phyloP scores from a whole-genome alignment of 108 stramenopile species.

The Cyclostephanos invisitatus region DNA sequence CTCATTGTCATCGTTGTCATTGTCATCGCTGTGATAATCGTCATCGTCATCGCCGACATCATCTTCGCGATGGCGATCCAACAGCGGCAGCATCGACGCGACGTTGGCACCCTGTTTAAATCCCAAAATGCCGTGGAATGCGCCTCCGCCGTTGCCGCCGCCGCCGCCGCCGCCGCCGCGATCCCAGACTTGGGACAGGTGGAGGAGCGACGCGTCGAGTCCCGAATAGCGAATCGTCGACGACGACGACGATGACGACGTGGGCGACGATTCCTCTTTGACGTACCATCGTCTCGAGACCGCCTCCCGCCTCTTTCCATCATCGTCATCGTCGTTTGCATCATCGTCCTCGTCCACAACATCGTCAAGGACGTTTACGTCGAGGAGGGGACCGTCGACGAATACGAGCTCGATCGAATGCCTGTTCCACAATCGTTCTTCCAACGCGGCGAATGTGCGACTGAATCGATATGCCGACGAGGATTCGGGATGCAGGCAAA shows the following conservation, averaged over 20 bases:
- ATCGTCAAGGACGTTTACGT: conserved; percentile 6
- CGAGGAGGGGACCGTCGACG: conserved; percentile 67
- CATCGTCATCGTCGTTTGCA: conserved; percentile 10
- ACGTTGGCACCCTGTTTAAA: conserved; percentile 78
- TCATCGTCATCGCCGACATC: conserved; percentile 12
- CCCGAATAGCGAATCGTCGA: conserved; percentile 44
- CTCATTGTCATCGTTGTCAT: conserved; percentile 11
- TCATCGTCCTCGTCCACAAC: conserved; percentile 9
- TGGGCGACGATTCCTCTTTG: conserved; percentile 15
- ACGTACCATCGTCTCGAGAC: conserved; percentile 38
- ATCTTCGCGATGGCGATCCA: conserved; percentile 34
- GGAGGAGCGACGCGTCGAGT: conserved; percentile 77
- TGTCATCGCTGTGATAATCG: no score
- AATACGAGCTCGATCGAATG: conserved; percentile 85
- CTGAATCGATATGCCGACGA: conserved; percentile 65
- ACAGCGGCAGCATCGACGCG: conserved; percentile 63
- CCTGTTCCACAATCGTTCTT: conserved; percentile 64
- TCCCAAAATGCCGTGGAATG: conserved; percentile 78
- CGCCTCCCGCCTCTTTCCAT: neutral
- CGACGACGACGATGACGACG: conserved; percentile 7
- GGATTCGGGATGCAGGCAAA: conserved; percentile 74
- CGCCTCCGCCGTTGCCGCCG: neutral
- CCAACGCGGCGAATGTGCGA: conserved; percentile 48
- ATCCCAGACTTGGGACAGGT: conserved; percentile 79
- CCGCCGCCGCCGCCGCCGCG: conserved; percentile 29